Conservation (phyloP, 805 yeast genomes). For the Monosporozyma aerobia region DNA sequence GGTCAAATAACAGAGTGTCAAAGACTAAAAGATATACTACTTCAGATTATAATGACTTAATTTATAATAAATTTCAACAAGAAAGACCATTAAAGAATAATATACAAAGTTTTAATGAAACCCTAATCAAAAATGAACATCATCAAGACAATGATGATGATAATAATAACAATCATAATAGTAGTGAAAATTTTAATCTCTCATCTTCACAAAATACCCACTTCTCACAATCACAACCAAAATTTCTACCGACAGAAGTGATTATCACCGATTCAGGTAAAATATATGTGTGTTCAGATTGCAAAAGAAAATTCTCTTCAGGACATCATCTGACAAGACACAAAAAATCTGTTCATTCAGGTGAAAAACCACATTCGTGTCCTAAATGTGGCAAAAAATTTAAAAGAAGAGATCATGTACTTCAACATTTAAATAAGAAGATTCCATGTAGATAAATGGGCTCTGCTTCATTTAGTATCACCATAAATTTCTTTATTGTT, state of each 20-base stretch:
- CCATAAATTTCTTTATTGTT: neutral
- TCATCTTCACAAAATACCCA: neutral
- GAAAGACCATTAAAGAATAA: neutral
- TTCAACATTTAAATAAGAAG: slow-evolving; percentile 30
- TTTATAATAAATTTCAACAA: neutral
- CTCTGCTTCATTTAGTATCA: neutral
- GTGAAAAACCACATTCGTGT: slow-evolving; percentile 30
- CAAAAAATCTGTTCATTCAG: slow-evolving; percentile 30
- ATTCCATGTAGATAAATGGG: neutral
- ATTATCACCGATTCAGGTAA: slow-evolving; percentile 26
- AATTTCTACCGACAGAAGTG: slow-evolving; percentile 24
- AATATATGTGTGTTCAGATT: slow-evolving; percentile 26
- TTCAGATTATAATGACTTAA: neutral
- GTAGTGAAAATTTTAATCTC: neutral
- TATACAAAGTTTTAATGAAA: neutral
- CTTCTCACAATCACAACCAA: neutral
- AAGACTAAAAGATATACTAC: neutral
- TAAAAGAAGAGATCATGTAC: slow-evolving; percentile 30
- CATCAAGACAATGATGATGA: too few relatives aligned
- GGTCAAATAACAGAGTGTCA: neutral
- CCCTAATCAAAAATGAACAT: slow-evolving; percentile 1
- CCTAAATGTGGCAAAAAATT: slow-evolving; percentile 30
- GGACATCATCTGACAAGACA: slow-evolving; percentile 32
- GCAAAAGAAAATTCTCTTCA: slow-evolving; percentile 27
- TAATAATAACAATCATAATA: too few relatives aligned